Base-by-base conservation (phyloP, 2,329 filamentous ascomycete species). In the Aspergillus calidoustus region DNA sequence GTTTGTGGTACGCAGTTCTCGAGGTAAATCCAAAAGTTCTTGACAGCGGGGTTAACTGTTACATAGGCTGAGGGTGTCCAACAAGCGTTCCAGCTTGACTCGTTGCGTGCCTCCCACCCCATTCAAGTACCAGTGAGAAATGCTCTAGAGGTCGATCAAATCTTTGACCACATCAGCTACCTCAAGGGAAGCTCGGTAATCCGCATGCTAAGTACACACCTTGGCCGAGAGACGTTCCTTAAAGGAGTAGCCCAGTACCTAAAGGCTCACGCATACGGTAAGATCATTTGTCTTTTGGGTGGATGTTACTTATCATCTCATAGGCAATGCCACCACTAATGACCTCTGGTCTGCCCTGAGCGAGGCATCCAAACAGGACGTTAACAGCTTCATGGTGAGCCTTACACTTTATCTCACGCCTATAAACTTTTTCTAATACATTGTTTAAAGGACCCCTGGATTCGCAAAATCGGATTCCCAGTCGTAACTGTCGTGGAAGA, bases 131-230 rank as follows among this genome's bases (percentile, higher is more conserved):
- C 93, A 0, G 95, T 99, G 31, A 89, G 89, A 69, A 93, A 97
- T 75, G 95, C 93, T 31, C 86, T 98, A 11, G 95, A 98, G 70
- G 92, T 98, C 67, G 96, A 98, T 77, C 95, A 99, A 77, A 96
- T 98, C 67, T 99, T 99, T 73, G 95, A 99, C 76, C 87, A 90
- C 75, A 98, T 99, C 79, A 96, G 91, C 79, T 99, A 98, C 75
- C 84, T 96, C 65, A 98, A 99, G 82, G 95, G 95, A 41, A 96
- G 92, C 80, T 97, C 94, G 2, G 91, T 95, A 62, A 95, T 99
- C 73, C 91, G 95, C 73, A 99, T 99, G 95, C 81, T 99, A 70
- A 94, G 92, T 69, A 89, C 90, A 71, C 91, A 98, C 76, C 87
- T 99, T 19, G 93, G 93, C 15, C 89, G 91, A 56, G 88, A 97